Base-by-base conservation (phyloP, 1,284 basidiomycete genomes). In the Heliocybe sulcata region DNA sequence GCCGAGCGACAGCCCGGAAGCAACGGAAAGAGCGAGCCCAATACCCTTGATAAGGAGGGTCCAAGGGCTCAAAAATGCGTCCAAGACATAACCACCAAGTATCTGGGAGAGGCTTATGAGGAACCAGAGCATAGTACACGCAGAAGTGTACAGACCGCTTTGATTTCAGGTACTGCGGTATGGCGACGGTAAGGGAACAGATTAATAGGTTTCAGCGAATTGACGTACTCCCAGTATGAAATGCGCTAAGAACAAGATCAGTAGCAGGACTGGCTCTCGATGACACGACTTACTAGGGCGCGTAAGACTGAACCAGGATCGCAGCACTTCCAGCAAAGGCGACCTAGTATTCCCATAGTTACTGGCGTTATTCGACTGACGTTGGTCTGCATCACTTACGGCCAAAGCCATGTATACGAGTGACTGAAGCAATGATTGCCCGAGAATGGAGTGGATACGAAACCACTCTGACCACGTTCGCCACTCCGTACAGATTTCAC, bases 21-120 rank as follows among this genome's bases (percentile, higher is more conserved):
- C 86, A n/a, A 90, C 87, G 1, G 87, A 77, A 9, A 93, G 76
- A 4, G 87, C 85, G 29, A 92, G 74, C 6, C 89, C 90, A 48
- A 92, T 68, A 0, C 84, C 81, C 67, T 92, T 92, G 63, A 90
- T 88, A 45, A 89, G 69, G 16, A 90, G 75, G 0, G 83, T 88
- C 85, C 84, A 87, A 0, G 83, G 78, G n/a, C 81, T 77, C 10
- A 90, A 72, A 63, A 87, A 87, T 1, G 79, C 73, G 60, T 87
- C 83, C 47, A 90, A 77, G 16, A 88, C 84, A 63, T 87, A 88
- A 53, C 86, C 86, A 45, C 82, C 81, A 25, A 90, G 72, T 55
- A 90, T 88, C 85, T 88, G 54, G 2, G 29, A 6, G 31, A 45
- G 35, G 14, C 12, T 42, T 35, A 45, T 47, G 45, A 52, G 45